Conservation (phyloP, 129 eudicot species). For the Lactuca saligna region DNA sequence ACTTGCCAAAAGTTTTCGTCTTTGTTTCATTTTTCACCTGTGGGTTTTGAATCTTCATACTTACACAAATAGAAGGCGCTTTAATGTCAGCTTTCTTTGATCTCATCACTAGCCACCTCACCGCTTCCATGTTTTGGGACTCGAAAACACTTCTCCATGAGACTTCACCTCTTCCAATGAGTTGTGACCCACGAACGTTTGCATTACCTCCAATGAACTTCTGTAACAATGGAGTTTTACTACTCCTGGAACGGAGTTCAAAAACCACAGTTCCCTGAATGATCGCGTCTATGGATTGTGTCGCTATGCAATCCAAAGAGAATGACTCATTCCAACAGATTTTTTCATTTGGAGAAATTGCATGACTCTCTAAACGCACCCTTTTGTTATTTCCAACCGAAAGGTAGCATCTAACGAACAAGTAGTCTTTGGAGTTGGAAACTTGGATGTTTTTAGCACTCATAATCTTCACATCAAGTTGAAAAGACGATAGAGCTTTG, state of each 20-base stretch:
- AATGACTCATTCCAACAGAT: slow-evolving; percentile 48
- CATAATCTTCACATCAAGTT: slow-evolving; percentile 40
- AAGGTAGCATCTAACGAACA: slow-evolving; percentile 57
- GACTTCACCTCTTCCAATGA: slow-evolving; percentile 53
- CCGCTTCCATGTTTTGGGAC: slow-evolving; percentile 37
- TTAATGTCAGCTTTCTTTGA: slow-evolving; percentile 24
- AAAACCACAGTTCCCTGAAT: slow-evolving; percentile 35
- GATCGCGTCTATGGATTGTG: slow-evolving; percentile 38
- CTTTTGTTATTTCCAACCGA: slow-evolving; percentile 48
- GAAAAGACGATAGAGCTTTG: slow-evolving; percentile 27
- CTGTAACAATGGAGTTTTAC: slow-evolving; percentile 23
- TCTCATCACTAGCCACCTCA: slow-evolving; percentile 50
- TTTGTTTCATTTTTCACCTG: not conserved
- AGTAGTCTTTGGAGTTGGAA: slow-evolving; percentile 16
- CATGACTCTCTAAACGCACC: slow-evolving; percentile 40
- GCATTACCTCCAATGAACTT: slow-evolving; percentile 4
- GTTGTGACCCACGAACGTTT: slow-evolving; percentile 35
- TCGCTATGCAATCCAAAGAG: slow-evolving; percentile 47
- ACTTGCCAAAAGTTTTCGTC: not conserved
- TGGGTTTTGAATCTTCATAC: slow-evolving; percentile 33
- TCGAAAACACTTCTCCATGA: slow-evolving; percentile 47
- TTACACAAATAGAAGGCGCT: slow-evolving; percentile 46
- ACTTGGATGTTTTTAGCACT: slow-evolving; percentile 48
- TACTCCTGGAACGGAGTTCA: slow-evolving; percentile 41
- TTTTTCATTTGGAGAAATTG: slow-evolving; percentile 33